phyloP scores from a whole-genome alignment of 83 land plant genomes.

The Picea mariana region DNA sequence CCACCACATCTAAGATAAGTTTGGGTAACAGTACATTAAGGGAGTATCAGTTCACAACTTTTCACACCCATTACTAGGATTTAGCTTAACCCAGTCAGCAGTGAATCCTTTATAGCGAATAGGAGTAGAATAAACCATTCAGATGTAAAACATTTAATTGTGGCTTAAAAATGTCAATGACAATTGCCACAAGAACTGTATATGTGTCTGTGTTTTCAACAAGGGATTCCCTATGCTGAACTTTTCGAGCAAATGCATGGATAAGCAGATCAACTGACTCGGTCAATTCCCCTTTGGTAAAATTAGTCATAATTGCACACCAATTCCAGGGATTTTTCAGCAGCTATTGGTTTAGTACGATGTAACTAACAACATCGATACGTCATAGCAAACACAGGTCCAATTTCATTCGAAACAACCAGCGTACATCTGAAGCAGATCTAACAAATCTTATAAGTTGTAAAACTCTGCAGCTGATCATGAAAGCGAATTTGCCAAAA shows the following conservation, averaged over 20 bases:
- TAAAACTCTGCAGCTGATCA: too few relatives aligned
- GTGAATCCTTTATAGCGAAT: background rate
- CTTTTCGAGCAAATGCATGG: too few relatives aligned
- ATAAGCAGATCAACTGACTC: too few relatives aligned
- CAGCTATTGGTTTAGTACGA: background rate
- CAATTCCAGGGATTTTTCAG: background rate
- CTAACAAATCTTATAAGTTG: too few relatives aligned
- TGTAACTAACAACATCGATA: background rate
- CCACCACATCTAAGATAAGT: background rate
- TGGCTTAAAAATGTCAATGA: background rate
- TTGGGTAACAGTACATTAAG: background rate
- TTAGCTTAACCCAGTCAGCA: background rate
- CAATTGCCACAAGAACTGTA: background rate
- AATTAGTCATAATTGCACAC: background rate
- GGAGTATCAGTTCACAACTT: background rate
- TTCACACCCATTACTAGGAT: background rate
- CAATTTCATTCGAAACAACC: too few relatives aligned
- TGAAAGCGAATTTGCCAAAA: too few relatives aligned
- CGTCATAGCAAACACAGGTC: background rate
- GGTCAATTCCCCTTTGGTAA: too few relatives aligned
- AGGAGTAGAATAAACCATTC: background rate
- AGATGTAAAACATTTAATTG: background rate
- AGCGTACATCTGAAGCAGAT: too few relatives aligned
- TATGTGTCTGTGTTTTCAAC: background rate
- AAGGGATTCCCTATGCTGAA: too few relatives aligned